Evolutionary conservation across 306 rosid species (phyloP).

Genomic region (Lagenaria siceraria): DNA sequence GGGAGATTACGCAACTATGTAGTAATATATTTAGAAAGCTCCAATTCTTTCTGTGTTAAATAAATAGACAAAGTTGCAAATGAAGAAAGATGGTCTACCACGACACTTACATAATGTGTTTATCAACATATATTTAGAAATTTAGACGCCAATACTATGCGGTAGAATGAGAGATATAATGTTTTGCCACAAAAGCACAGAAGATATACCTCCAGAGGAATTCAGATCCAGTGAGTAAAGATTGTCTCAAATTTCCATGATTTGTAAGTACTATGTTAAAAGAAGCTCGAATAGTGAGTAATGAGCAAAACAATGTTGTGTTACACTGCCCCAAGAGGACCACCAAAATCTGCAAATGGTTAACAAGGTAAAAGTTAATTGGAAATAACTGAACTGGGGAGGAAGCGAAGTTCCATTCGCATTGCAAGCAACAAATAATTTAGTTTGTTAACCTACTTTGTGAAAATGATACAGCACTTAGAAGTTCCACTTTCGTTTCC

Average conservation of each 20-base stretch:
- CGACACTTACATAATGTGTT: neutral
- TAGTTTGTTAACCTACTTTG: neutral
- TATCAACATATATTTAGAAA: neutral
- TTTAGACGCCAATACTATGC: neutral
- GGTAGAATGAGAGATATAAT: neutral
- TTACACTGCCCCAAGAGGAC: neutral
- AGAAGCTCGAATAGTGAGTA: neutral
- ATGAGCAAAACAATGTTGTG: neutral
- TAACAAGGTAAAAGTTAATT: neutral
- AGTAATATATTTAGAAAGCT: too few species aligned
- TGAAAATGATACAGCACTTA: neutral
- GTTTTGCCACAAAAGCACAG: neutral
- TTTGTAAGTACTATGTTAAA: neutral
- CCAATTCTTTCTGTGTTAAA: neutral
- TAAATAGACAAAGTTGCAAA: neutral
- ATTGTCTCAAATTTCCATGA: neutral
- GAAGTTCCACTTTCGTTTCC: neutral
- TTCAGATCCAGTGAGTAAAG: too few species aligned
- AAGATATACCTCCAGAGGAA: too few species aligned
- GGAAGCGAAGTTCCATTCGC: neutral
- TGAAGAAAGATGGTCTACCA: neutral
- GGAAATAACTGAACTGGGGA: neutral
- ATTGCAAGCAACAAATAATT: neutral
- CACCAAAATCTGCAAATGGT: neutral
- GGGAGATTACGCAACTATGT: too few species aligned